Evolutionary conservation across 164 flowering plant genomes (phyloP).

Genomic region (Cinnamomum micranthum): DNA sequence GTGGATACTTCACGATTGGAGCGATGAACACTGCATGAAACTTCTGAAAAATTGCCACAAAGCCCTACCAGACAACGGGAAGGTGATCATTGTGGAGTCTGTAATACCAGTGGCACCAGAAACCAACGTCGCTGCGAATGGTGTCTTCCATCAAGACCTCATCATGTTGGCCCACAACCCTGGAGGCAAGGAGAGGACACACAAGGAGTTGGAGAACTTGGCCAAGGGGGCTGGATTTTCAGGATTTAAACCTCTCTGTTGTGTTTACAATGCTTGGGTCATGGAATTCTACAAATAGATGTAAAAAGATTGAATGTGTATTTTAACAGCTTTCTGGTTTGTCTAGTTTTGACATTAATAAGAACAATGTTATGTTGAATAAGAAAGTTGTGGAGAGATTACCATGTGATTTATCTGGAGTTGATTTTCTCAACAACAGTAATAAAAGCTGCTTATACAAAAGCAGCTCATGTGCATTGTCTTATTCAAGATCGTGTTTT

Average conservation of each 20-base stretch:
- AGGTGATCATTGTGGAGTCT: conserved; percentile 18
- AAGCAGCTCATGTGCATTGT: no score
- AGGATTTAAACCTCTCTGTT: conserved; percentile 7
- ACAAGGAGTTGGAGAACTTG: conserved; percentile 16
- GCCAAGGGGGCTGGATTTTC: conserved; percentile 17
- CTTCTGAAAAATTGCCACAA: conserved; percentile 22
- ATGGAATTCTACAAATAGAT: conserved; percentile 17
- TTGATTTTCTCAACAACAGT: no score
- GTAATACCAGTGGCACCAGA: conserved; percentile 1
- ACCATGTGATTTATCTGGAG: no score
- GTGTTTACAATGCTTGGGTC: conserved; percentile 18
- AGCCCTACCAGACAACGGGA: conserved; percentile 24
- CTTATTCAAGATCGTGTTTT: no score
- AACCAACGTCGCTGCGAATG: background rate
- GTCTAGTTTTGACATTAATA: no score
- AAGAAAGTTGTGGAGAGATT: no score
- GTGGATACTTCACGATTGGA: conserved; percentile 26
- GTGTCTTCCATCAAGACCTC: background rate
- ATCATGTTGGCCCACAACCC: conserved; percentile 15
- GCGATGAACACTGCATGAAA: conserved; percentile 18
- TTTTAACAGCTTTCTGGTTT: no score
- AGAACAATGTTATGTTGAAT: no score
- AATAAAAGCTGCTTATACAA: no score
- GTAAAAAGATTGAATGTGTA: no score
- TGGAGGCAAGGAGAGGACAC: conserved; percentile 24